Conservation (phyloP, 495 filamentous ascomycete species). For the Xylaria castorea region DNA sequence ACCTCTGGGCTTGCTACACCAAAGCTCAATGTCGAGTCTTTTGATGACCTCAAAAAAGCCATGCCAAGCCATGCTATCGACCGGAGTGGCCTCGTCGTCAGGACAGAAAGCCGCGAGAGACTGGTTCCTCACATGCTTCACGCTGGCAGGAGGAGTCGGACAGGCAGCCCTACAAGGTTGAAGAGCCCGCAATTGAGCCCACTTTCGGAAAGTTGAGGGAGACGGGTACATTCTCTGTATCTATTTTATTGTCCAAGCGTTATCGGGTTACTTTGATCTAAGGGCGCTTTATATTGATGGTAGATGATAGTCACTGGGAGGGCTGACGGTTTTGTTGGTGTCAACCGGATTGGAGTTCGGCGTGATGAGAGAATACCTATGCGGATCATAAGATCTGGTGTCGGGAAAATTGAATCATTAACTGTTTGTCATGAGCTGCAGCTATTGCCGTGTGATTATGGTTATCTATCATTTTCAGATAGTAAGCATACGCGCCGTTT, state of each 20-base stretch:
- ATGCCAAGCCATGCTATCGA: constrained; percentile 66
- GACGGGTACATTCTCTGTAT: constrained; percentile 23
- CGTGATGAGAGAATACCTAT: constrained; percentile 11
- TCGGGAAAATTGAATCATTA: constrained; percentile 12
- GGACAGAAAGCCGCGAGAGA: constrained; percentile 84
- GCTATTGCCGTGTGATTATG: neutral
- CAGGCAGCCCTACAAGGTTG: constrained; percentile 67
- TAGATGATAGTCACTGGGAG: neutral
- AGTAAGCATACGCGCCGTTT: neutral
- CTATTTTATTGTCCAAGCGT: constrained; percentile 31
- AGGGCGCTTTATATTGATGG: constrained; percentile 19
- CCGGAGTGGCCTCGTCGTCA: constrained; percentile 73
- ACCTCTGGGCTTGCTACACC: constrained; percentile 71
- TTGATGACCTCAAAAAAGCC: constrained; percentile 59
- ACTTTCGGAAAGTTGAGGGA: constrained; percentile 46
- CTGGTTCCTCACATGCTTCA: constrained; percentile 56
- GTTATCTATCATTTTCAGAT: constrained; percentile 3
- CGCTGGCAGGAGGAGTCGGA: constrained; percentile 63
- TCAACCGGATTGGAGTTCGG: constrained; percentile 31
- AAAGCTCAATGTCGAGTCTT: constrained; percentile 65
- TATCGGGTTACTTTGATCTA: constrained; percentile 17
- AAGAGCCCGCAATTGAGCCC: constrained; percentile 68
- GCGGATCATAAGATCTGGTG: neutral
- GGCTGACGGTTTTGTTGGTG: constrained; percentile 21
- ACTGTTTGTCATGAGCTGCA: neutral